Percentiles rank a stretch among this genome's conserved stretches.
phyloP scores from a whole-genome alignment of 1,284 basidiomycete species.

The Ceratobasidium papillatum region DNA sequence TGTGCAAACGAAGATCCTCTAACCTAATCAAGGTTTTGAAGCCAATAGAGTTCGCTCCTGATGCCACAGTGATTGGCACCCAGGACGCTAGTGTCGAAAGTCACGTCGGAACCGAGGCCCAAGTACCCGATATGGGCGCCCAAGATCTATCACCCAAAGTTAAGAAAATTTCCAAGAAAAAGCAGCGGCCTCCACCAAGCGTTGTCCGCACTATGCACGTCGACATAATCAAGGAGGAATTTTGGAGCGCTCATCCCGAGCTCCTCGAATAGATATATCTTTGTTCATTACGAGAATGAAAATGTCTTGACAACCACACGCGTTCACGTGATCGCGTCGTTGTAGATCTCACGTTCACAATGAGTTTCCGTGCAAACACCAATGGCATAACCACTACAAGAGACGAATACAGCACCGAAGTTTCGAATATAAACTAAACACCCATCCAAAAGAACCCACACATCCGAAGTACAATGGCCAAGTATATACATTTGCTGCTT shows the following conservation, averaged over 20 bases:
- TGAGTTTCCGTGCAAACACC: not conserved
- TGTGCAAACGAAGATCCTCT: not conserved
- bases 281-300: not conserved
- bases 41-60: not conserved
- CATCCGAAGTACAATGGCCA: not conserved
- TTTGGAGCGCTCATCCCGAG: conserved; percentile 67
- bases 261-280: conserved; percentile 39
- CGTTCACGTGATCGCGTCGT: conserved; percentile 27
- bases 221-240: conserved; percentile 83
- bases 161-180: conserved; percentile 47
- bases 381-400: not conserved
- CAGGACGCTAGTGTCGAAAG: not conserved
- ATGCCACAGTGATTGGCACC: not conserved
- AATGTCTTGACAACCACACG: not conserved
- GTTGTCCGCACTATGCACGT: conserved; percentile 71
- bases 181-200: conserved; percentile 53
- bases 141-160: conserved; percentile 5
- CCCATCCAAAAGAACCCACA: not conserved
- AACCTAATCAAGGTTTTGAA: not conserved
- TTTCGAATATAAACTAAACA: not conserved
- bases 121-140: not conserved
- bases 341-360: not conserved
- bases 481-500: not conserved
- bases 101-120: not conserved
- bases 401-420: conserved; percentile 13